These are phyloP conservation scores for Yamadazyma tumulicola DNA, from an alignment of 805 yeast genomes.

Conservation along the genomic window DNA sequence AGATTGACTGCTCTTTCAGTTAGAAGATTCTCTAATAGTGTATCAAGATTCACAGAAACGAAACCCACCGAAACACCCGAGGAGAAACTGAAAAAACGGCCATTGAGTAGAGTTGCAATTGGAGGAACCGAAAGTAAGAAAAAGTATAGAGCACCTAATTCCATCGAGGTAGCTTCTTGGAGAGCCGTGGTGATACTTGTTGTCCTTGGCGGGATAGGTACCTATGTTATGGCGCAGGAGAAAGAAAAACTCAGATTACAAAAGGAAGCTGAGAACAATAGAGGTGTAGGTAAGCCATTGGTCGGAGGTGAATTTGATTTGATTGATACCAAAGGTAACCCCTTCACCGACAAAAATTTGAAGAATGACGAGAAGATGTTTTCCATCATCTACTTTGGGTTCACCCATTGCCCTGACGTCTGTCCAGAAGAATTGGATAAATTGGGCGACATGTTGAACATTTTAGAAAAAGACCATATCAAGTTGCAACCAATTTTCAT, in stretches of 20 bases:
- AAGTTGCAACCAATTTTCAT: constrained; percentile 82
- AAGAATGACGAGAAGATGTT: constrained; percentile 50
- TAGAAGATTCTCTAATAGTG: neutral
- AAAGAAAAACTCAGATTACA: constrained; percentile 71
- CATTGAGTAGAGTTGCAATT: constrained; percentile 75
- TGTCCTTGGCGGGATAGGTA: constrained; percentile 66
- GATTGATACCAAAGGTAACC: constrained; percentile 64
- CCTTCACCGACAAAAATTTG: constrained; percentile 75
- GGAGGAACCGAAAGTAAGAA: constrained; percentile 49
- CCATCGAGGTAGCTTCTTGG: constrained; percentile 80
- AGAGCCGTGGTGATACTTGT: constrained; percentile 69
- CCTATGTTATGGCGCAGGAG: constrained; percentile 69
- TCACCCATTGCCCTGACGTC: constrained; percentile 96
- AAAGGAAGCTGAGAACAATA: constrained; percentile 76
- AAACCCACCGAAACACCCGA: constrained; percentile 3
- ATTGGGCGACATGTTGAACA: constrained; percentile 67
- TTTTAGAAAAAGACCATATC: constrained; percentile 49
- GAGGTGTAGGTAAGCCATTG: constrained; percentile 87
- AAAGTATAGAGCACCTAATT: constrained; percentile 34
- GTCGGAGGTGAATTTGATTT: constrained; percentile 88
- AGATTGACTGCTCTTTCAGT: too few species aligned
- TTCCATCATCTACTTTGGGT: constrained; percentile 89
- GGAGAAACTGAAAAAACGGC: constrained; percentile 39
- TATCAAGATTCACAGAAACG: neutral
- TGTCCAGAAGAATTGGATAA: constrained; percentile 98